Base-by-base conservation (phyloP, 192 early-diverging fungal genomes). In the Gamsiella multidivaricata region DNA sequence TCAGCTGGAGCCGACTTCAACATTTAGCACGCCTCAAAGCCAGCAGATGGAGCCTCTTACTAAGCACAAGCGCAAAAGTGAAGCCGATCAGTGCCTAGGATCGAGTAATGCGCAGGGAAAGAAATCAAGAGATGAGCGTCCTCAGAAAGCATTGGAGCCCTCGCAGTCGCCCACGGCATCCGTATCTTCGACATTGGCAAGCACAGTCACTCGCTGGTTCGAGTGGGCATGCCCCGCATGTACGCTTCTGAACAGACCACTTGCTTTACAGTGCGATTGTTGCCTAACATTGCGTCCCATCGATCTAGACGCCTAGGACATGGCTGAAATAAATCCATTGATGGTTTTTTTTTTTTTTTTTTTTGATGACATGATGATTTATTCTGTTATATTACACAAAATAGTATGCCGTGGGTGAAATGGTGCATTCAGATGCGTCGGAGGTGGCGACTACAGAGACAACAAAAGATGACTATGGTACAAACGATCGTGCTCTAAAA, bases 141-240 rank as follows among this genome's bases (percentile, higher is more conserved):
- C 23, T 5, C 15, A n/a, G 1, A 17, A 22, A 22, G 23, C 23
- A 28, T n/a, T 49, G 3, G 23, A 51, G 32, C 4, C n/a, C 17
- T 15, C 25, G 22, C 14, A 14, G 32, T 1, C 39, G 5, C 12
- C 28, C 12, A 23, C 64, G 45, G 0, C 53, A 29, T 20, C 31
- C 14, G 20, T 31, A 33, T 31, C 46, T 63, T 26, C 53, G 9
- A 14, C 33, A 14, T 37, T 33, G 17, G 12, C 58, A 46, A 33
- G 6, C 9, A 6, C 37, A 20, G 58, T 22, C 14, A 58, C 32
- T 39, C 23, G 47, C 14, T 75, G 69, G 57, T 37, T 17, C 23
- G 33, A 60, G 32, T 91, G 89, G 89, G 18, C 63, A 10, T 91
- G 89, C 62, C 73, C 86, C 0, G 22, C 42, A 10, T 91, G 89